Percentiles rank a stretch among this genome's conserved stretches.
phyloP scores from a whole-genome alignment of 108 stramenopile genomes.

The Nannochloropsis oceanica region DNA sequence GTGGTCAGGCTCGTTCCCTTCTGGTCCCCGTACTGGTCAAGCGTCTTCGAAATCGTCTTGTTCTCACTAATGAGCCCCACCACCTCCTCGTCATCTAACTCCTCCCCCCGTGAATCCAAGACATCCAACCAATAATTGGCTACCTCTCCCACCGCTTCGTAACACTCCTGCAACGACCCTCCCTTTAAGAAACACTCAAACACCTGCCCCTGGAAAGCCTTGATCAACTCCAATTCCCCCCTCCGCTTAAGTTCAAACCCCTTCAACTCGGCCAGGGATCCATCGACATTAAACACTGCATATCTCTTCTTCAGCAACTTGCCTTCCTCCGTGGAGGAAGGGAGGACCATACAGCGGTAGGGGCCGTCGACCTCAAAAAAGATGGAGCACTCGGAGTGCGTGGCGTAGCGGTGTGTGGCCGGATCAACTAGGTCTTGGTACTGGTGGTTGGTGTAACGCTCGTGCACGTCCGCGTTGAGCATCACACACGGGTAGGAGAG shows the following conservation, averaged over 20 bases:
- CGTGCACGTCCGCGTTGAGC: slow-evolving; percentile 97
- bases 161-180: slow-evolving; percentile 66
- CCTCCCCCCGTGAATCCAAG: slow-evolving; percentile 75
- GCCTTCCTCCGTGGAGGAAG: slow-evolving; percentile 95
- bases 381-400: slow-evolving; percentile 86
- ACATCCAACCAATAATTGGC: slow-evolving; percentile 99
- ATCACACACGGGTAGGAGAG: slow-evolving; percentile 86
- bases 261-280: slow-evolving; percentile 94
- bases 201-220: slow-evolving; percentile 78
- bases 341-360: slow-evolving; percentile 90
- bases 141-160: slow-evolving; percentile 79
- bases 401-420: slow-evolving; percentile 61
- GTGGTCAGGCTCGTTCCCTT: slow-evolving; percentile 96
- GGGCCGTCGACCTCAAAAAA: slow-evolving; percentile 99
- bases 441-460: slow-evolving; percentile 89
- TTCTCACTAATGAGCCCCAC: slow-evolving; percentile 93
- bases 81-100: slow-evolving; percentile 81
- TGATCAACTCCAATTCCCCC: slow-evolving; percentile 97
- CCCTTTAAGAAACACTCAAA: slow-evolving; percentile 91
- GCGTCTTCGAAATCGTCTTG: slow-evolving; percentile 84
- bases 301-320: slow-evolving; percentile 96
- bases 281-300: slow-evolving; percentile 98
- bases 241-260: slow-evolving; percentile 98
- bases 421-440: slow-evolving; percentile 81
- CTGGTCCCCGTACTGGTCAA: slow-evolving; percentile 91